A percentile compares a stretch with the other conserved stretches of the same genome.
Evolutionary conservation across 1,139 yeast genomes (phyloP).

Genomic region (Pichia sp.): DNA sequence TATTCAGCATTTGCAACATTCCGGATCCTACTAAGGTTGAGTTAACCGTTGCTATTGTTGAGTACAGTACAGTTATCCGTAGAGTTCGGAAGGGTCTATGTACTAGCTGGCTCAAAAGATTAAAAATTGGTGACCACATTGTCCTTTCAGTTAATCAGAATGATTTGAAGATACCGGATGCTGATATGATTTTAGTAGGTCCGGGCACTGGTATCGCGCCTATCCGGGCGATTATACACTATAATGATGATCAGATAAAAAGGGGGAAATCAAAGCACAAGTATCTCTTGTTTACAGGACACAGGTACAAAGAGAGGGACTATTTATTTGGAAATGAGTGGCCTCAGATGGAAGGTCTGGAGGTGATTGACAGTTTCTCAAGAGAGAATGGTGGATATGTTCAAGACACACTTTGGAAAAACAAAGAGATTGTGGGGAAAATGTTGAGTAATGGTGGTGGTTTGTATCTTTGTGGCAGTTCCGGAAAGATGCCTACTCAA

Average conservation of each 20-base stretch:
- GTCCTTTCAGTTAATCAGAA: constrained; percentile 51
- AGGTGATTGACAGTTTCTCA: constrained; percentile 54
- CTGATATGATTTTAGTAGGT: constrained; percentile 53
- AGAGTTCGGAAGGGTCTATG: constrained; percentile 77
- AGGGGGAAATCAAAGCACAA: constrained; percentile 21
- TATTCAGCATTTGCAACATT: constrained; percentile 71
- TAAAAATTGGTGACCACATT: constrained; percentile 42
- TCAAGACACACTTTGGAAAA: constrained; percentile 57
- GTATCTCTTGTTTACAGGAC: constrained; percentile 65
- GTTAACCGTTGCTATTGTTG: constrained; percentile 76
- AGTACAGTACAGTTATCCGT: constrained; percentile 75
- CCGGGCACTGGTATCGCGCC: constrained; percentile 97
- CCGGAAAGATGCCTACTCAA: constrained; percentile 93
- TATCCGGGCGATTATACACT: constrained; percentile 57
- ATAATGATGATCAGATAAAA: constrained; percentile 18
- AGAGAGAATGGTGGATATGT: constrained; percentile 54
- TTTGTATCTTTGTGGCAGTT: constrained; percentile 81
- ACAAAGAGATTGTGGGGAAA: constrained; percentile 41
- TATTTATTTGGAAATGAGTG: constrained; percentile 56
- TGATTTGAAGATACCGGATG: constrained; percentile 30
- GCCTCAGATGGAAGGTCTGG: constrained; percentile 32
- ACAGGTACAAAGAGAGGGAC: constrained; percentile 62
- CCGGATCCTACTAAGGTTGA: constrained; percentile 43
- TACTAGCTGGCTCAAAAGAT: constrained; percentile 61
- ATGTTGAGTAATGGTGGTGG: constrained; percentile 51